A percentile compares a stretch with the other conserved stretches of the same genome.
phyloP scores from a whole-genome alignment of 176 grass and related monocot genomes.

The Triticum dicoccoides region DNA sequence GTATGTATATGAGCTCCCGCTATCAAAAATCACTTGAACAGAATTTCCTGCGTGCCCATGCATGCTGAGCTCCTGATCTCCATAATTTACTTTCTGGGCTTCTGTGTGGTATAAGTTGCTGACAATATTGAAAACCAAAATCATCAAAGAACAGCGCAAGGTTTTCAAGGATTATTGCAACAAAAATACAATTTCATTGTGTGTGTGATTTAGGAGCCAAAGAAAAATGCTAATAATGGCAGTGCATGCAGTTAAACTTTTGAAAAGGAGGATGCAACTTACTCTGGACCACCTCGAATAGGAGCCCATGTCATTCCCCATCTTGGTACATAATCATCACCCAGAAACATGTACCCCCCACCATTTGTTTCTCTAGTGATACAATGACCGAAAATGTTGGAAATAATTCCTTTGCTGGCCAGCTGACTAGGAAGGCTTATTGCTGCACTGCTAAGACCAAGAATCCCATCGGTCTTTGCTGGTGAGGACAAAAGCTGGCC shows the following conservation, averaged over 20 bases:
- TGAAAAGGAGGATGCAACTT: slow-evolving; percentile 36
- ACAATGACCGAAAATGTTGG: slow-evolving; percentile 91
- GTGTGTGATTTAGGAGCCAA: slow-evolving; percentile 5
- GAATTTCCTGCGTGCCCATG: slow-evolving; percentile 42
- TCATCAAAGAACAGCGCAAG: not conserved
- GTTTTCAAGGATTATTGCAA: not conserved
- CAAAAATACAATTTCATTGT: not conserved
- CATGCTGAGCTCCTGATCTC: slow-evolving; percentile 42
- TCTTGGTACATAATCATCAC: slow-evolving; percentile 83
- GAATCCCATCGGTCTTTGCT: slow-evolving; percentile 96
- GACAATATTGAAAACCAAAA: slow-evolving; percentile 17
- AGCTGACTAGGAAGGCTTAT: slow-evolving; percentile 88
- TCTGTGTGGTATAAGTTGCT: slow-evolving; percentile 72
- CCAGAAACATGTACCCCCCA: slow-evolving; percentile 90
- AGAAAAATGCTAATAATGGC: not conserved
- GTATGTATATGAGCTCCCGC: slow-evolving; percentile 94
- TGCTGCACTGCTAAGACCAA: slow-evolving; percentile 81
- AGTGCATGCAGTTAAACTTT: not conserved
- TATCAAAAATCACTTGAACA: slow-evolving; percentile 86
- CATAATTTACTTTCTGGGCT: slow-evolving; percentile 68
- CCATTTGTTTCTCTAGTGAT: slow-evolving; percentile 72
- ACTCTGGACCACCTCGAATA: slow-evolving; percentile 57
- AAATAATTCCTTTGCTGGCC: slow-evolving; percentile 77
- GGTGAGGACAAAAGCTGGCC: slow-evolving; percentile 89
- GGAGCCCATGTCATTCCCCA: slow-evolving; percentile 90